A percentile compares a stretch with the other conserved stretches of the same genome.
Conservation (phyloP, 768 basidiomycete species). For the Cystobasidium ongulense region DNA sequence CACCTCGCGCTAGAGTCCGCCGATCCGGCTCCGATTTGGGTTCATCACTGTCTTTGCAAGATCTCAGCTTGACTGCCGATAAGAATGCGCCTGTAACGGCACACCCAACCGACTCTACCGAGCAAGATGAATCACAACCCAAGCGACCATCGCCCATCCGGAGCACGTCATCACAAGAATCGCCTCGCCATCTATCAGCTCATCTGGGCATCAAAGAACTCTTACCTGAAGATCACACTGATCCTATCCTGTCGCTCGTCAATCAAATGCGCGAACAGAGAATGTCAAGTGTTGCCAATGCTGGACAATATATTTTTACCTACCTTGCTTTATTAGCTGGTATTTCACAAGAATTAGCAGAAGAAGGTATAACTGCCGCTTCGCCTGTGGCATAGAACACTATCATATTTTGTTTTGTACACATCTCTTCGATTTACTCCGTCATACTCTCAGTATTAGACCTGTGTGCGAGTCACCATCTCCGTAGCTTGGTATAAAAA, state of each 20-base stretch:
- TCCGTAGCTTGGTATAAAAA: too few species aligned
- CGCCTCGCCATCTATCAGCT: not conserved
- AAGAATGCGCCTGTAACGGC: not conserved
- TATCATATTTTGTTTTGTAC: too few species aligned
- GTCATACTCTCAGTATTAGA: too few species aligned
- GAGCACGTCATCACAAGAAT: not conserved
- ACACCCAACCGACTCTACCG: not conserved
- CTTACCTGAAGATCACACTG: conserved; percentile 46
- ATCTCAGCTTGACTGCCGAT: not conserved
- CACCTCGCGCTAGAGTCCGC: not conserved
- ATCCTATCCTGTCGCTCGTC: conserved; percentile 71
- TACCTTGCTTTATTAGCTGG: conserved; percentile 63
- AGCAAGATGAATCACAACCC: not conserved
- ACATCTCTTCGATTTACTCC: too few species aligned
- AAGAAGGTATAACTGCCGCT: conserved; percentile 1
- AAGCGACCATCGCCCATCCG: not conserved
- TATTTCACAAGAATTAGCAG: conserved; percentile 6
- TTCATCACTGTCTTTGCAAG: not conserved
- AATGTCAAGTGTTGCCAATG: conserved; percentile 91
- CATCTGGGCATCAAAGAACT: not conserved
- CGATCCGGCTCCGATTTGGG: conserved; percentile 26
- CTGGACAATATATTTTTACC: conserved; percentile 89
- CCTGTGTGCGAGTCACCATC: too few species aligned
- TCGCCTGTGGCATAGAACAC: not conserved
- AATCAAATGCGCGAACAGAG: conserved; percentile 93